These are phyloP conservation scores for Aspergillus ustus DNA, from an alignment of 2,329 filamentous ascomycete genomes.

Conservation along the genomic window DNA sequence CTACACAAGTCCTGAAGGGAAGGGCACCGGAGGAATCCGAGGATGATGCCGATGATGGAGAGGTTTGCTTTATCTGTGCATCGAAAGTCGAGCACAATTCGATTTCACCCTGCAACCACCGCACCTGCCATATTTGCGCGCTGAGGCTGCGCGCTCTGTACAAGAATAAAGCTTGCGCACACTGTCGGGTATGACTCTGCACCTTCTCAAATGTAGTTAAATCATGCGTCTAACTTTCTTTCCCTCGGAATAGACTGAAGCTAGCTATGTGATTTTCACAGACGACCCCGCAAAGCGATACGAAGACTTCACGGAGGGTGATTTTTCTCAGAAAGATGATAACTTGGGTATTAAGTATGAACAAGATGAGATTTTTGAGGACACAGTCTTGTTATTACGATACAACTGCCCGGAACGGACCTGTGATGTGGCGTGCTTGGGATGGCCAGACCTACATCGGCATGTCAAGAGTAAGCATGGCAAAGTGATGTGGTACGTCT, in stretches of 20 bases:
- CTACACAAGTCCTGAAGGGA: constrained; percentile 40
- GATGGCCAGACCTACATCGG: constrained; percentile 76
- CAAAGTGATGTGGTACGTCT: constrained; percentile 77
- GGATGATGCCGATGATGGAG: constrained; percentile 66
- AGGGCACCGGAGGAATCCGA: constrained; percentile 32
- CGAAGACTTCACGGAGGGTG: constrained; percentile 75
- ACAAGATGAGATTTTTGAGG: constrained; percentile 84
- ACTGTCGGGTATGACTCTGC: constrained; percentile 72
- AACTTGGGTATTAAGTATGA: constrained; percentile 93
- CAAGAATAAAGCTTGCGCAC: constrained; percentile 95
- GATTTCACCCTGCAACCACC: constrained; percentile 92
- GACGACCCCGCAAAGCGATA: constrained; percentile 80
- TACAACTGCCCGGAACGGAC: constrained; percentile 91
- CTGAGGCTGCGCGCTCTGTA: constrained; percentile 90
- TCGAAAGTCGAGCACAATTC: constrained; percentile 86
- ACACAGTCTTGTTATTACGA: constrained; percentile 82
- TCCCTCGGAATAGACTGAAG: constrained; percentile 43
- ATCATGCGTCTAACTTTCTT: constrained; percentile 17
- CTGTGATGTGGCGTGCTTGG: constrained; percentile 84
- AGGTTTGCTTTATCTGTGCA: constrained; percentile 97
- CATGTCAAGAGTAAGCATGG: constrained; percentile 82
- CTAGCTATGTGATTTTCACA: constrained; percentile 82
- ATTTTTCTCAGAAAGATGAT: constrained; percentile 78
- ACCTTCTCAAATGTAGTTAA: not conserved
- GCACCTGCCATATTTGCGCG: constrained; percentile 95